Base-by-base conservation (phyloP, 2,329 filamentous ascomycete genomes). In the Podosphaera leucotricha region DNA sequence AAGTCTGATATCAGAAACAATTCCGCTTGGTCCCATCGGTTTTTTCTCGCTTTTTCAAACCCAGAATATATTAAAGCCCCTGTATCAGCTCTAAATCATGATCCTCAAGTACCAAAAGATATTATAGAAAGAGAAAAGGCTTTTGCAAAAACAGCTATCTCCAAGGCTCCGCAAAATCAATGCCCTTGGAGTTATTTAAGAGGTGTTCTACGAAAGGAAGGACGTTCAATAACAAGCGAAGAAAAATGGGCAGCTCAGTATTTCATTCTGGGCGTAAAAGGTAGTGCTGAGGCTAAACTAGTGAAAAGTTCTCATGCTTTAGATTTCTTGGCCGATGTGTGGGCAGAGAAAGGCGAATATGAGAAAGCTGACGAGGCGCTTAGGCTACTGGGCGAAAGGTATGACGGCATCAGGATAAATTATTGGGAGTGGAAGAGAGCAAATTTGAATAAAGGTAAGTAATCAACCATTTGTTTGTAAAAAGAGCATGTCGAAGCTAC, bases 21-120 rank as follows among this genome's bases (percentile, higher is more conserved):
- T 61, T 90, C 81, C 38, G 90, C 87, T 15, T 98, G 90, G 90
- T 92, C 87, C 51, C 87, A 98, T 65, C 77, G 90, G 43, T 95
- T 90, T 67, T 93, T 87, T 60, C 60, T 95, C n/a, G 75, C 87
- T 16, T 92, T 94, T 51, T 70, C 71, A 58, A 65, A 70, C 66
- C 77, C 67, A 18, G 64, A 53, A 1, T 54, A 63, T 20, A 62
- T 64, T 11, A 74, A 70, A 0, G 54, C 61, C 3, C 64, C 58
- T n/a, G 58, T 59, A 6, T 63, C 63, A 22, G 65, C 70, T 2
- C 71, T 67, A 1, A 64, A 67, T 46, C 57, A 61, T 45, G 74
- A 77, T 52, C 61, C 66, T 2, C 60, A 66, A 41, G 66, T 83
- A 2, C 73, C 79, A 1, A 63, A 67, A 21, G 68, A 68, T 1